phyloP scores from a whole-genome alignment of 768 basidiomycete species.

The Termitomyces sp. region DNA sequence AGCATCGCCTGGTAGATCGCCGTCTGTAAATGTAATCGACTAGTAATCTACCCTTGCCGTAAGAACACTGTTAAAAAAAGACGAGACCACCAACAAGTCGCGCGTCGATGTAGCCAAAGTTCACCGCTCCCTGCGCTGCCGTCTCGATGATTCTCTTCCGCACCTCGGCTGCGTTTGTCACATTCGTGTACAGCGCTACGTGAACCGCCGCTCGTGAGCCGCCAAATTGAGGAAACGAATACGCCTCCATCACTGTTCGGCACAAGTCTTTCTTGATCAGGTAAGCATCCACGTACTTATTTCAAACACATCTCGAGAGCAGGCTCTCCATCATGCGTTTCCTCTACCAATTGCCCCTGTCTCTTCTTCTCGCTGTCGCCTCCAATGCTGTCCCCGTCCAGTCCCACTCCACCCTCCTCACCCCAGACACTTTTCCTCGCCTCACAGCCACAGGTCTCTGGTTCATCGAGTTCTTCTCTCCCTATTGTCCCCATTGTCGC shows the following conservation, averaged over 20 bases:
- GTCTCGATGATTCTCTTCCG: constrained; percentile 71
- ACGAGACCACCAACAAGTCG: constrained; percentile 59
- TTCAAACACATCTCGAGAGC: constrained; percentile 11
- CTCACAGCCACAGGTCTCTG: constrained; percentile 54
- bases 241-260: constrained; percentile 47
- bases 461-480: constrained; percentile 89
- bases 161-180: constrained; percentile 62
- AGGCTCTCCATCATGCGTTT: constrained; percentile 16
- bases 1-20: constrained; percentile 83
- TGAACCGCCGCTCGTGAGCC: constrained; percentile 43
- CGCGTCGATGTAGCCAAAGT: constrained; percentile 91
- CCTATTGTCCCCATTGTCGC: constrained; percentile 80
- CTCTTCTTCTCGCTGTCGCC: constrained; percentile 30
- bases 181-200: constrained; percentile 63
- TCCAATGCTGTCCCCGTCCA: constrained; percentile 33
- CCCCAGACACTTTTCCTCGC: constrained; percentile 56
- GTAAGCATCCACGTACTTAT: constrained; percentile 9
- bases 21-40: constrained; percentile 75
- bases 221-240: constrained; percentile 52
- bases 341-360: constrained; percentile 26
- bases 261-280: neutral
- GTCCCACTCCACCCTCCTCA: constrained; percentile 38
- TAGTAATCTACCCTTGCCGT: constrained; percentile 63
- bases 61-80: neutral
- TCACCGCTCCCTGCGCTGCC: constrained; percentile 69